Evolutionary conservation across 371 early-diverging fungal species (phyloP).

Genomic region (Vairimorpha necatrix): DNA sequence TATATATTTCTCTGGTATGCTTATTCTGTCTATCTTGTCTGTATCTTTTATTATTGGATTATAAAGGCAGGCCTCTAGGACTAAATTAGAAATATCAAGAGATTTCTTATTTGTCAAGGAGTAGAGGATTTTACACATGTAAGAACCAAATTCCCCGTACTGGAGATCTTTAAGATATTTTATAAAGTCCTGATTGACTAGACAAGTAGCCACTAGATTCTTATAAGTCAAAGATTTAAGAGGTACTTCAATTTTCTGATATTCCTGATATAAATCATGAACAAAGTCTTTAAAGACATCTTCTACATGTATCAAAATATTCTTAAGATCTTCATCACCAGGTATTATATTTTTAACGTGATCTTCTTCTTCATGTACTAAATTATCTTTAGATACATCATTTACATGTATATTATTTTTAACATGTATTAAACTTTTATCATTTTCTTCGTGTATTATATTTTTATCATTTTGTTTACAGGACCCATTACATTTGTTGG

Average conservation of each 20-base stretch:
- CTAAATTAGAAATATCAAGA: background rate
- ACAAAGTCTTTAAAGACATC: too few relatives aligned
- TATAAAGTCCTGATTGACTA: background rate
- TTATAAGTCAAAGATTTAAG: background rate
- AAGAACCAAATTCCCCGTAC: background rate
- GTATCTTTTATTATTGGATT: background rate
- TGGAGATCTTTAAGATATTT: background rate
- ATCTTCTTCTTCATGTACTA: background rate
- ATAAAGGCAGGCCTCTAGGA: background rate
- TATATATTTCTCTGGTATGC: background rate
- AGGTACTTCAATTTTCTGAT: too few relatives aligned
- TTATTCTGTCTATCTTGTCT: background rate
- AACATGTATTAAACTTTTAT: background rate
- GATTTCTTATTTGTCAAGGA: background rate
- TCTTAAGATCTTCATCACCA: too few relatives aligned
- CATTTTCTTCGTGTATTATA: background rate
- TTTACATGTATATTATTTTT: background rate
- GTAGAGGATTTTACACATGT: constrained; percentile 1
- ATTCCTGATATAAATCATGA: too few relatives aligned
- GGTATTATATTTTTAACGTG: background rate
- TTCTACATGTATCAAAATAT: too few relatives aligned
- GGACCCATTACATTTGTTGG: background rate
- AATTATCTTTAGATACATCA: background rate
- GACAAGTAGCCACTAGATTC: background rate
- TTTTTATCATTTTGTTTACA: background rate